Conservation (phyloP, 805 yeast genomes). For the Kuraishia molischiana region DNA sequence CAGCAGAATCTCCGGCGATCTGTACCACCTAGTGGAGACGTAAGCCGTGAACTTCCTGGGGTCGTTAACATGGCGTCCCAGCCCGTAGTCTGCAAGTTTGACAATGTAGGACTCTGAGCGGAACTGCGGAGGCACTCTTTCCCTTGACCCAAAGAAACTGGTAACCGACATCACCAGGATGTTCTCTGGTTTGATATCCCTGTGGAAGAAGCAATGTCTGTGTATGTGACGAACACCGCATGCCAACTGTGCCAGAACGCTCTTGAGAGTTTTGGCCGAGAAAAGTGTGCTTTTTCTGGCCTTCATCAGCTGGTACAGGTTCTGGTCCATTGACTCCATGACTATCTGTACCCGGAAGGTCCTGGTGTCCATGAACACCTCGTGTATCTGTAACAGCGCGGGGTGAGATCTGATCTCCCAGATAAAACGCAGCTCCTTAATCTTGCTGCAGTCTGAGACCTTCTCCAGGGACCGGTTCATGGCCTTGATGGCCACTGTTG, state of each 20-base stretch:
- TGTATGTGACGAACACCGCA: constrained; percentile 82
- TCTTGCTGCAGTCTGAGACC: constrained; percentile 45
- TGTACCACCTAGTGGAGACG: constrained; percentile 79
- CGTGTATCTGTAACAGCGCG: constrained; percentile 65
- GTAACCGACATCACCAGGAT: constrained; percentile 57
- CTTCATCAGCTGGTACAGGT: constrained; percentile 67
- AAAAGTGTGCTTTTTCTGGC: constrained; percentile 44
- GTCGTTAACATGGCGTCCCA: constrained; percentile 53
- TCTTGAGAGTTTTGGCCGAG: constrained; percentile 47
- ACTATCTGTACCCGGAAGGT: constrained; percentile 62
- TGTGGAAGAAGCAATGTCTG: constrained; percentile 55
- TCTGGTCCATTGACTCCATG: constrained; percentile 85
- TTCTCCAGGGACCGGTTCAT: constrained; percentile 48
- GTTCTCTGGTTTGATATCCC: constrained; percentile 94
- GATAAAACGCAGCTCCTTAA: constrained; percentile 62
- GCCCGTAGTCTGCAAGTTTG: constrained; percentile 74
- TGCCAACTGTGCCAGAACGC: constrained; percentile 62
- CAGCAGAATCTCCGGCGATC: constrained; percentile 73
- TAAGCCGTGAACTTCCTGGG: constrained; percentile 57
- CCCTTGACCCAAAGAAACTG: constrained; percentile 37
- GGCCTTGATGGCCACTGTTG: constrained; percentile 69
- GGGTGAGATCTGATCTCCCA: constrained; percentile 61
- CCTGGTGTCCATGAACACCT: constrained; percentile 62
- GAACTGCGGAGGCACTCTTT: constrained; percentile 29
- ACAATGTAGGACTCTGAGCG: constrained; percentile 42